These are phyloP conservation scores for Dryas drummondii DNA, from an alignment of 306 rosid species.

Conservation along the genomic window DNA sequence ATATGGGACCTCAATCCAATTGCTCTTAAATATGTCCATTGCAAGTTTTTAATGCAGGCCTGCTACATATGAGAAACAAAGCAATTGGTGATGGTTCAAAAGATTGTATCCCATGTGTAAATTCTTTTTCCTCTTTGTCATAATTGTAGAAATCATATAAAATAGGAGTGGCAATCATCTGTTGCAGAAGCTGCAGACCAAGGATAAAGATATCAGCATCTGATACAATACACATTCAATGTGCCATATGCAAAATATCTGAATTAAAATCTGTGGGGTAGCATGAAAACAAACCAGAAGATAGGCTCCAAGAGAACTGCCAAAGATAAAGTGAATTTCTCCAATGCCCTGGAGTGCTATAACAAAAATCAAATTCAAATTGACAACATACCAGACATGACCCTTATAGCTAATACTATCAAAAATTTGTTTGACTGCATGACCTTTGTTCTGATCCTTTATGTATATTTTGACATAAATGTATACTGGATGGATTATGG, in stretches of 20 bases:
- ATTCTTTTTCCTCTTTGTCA: conserved; percentile 44
- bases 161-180: conserved; percentile 48
- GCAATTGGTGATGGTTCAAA: too few relatives aligned
- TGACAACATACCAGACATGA: conserved; percentile 11
- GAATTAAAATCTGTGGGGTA: not conserved
- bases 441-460: too few relatives aligned
- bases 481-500: too few relatives aligned
- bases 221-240: not conserved
- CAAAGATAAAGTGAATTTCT: conserved; percentile 49
- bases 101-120: not conserved
- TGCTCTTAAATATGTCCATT: too few relatives aligned
- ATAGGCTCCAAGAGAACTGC: conserved; percentile 51
- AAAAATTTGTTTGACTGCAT: too few relatives aligned
- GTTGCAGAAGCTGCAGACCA: conserved; percentile 48
- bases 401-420: not conserved
- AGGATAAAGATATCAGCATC: not conserved
- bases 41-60: too few relatives aligned
- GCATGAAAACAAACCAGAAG: conserved; percentile 50
- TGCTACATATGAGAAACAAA: too few relatives aligned
- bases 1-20: too few relatives aligned
- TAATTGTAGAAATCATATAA: conserved; percentile 56
- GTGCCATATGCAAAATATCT: not conserved
- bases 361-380: conserved; percentile 25
- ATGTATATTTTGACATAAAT: too few relatives aligned
- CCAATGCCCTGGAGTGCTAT: conserved; percentile 54